Evolutionary conservation across 176 grass and related monocot genomes (phyloP).

Genomic region (Areca catechu): DNA sequence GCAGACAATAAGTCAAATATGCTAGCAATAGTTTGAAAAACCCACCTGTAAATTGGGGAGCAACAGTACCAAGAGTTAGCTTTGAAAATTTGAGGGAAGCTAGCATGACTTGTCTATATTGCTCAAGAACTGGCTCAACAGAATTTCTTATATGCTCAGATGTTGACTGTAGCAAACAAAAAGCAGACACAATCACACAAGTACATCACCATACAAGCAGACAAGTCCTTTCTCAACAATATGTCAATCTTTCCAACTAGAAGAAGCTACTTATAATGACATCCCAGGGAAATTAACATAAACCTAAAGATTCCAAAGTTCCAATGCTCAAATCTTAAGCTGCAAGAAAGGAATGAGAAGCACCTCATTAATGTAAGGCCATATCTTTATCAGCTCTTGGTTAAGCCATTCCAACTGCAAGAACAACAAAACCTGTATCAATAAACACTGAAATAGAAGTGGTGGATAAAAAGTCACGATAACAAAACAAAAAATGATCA

Average conservation of each 20-base stretch:
- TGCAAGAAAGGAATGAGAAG: slow-evolving; percentile 6
- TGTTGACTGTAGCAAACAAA: slow-evolving; percentile 62
- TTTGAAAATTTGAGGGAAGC: slow-evolving; percentile 85
- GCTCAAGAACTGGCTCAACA: slow-evolving; percentile 91
- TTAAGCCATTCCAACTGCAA: slow-evolving; percentile 93
- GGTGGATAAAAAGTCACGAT: background rate
- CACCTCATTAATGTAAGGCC: slow-evolving; percentile 89
- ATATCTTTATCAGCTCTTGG: slow-evolving; percentile 62
- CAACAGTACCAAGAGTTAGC: slow-evolving; percentile 89
- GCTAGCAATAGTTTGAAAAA: background rate
- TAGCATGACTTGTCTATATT: slow-evolving; percentile 86
- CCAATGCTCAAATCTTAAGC: background rate
- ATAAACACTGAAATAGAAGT: slow-evolving; percentile 12
- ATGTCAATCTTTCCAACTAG: no score
- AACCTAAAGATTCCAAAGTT: slow-evolving; percentile 3
- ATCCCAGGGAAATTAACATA: no score
- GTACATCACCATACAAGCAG: no score
- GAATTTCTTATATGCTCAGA: slow-evolving; percentile 89
- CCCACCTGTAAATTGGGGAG: slow-evolving; percentile 94
- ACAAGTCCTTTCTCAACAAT: no score
- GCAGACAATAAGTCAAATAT: no score
- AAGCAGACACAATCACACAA: background rate
- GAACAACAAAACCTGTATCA: slow-evolving; percentile 27
- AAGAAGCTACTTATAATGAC: no score
- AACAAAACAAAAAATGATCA: slow-evolving; percentile 1